Evolutionary conservation across 257 asterid species (phyloP).

Genomic region (Nicotiana tomentosiformis): DNA sequence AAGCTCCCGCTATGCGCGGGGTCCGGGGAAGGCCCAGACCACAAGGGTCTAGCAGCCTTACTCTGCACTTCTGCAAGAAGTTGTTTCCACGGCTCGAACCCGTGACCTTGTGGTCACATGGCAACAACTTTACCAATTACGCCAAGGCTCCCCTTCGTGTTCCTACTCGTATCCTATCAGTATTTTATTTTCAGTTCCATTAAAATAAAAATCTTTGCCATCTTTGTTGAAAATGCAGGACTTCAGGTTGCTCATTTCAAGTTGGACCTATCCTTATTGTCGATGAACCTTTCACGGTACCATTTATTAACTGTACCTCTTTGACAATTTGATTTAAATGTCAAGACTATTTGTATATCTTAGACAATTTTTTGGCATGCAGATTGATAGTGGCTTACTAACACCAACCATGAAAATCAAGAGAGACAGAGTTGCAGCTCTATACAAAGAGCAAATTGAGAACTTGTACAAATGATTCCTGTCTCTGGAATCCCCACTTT

Average conservation of each 20-base stretch:
- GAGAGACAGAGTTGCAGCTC: conserved; percentile 60
- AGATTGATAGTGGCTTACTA: conserved; percentile 84
- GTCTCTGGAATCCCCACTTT: neutral
- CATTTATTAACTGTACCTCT: neutral
- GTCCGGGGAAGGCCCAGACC: too few relatives aligned
- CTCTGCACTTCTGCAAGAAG: too few relatives aligned
- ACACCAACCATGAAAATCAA: conserved; percentile 93
- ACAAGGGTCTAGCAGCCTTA: too few relatives aligned
- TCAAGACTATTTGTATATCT: neutral
- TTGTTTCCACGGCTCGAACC: too few relatives aligned
- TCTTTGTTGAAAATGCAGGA: conserved; percentile 41
- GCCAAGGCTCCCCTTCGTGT: too few relatives aligned
- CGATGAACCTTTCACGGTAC: conserved; percentile 84
- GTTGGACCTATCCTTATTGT: conserved; percentile 74
- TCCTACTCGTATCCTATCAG: neutral
- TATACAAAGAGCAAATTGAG: conserved; percentile 61
- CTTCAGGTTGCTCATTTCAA: conserved; percentile 69
- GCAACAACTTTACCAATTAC: too few relatives aligned
- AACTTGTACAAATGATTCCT: conserved; percentile 41
- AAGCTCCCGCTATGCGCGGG: too few relatives aligned
- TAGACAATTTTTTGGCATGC: conserved; percentile 21
- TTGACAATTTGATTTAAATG: neutral
- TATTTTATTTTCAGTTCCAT: neutral
- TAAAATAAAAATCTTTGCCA: neutral
- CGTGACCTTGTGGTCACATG: too few relatives aligned